phyloP scores from a whole-genome alignment of 805 yeast genomes.

The Brettanomyces custersianus region DNA sequence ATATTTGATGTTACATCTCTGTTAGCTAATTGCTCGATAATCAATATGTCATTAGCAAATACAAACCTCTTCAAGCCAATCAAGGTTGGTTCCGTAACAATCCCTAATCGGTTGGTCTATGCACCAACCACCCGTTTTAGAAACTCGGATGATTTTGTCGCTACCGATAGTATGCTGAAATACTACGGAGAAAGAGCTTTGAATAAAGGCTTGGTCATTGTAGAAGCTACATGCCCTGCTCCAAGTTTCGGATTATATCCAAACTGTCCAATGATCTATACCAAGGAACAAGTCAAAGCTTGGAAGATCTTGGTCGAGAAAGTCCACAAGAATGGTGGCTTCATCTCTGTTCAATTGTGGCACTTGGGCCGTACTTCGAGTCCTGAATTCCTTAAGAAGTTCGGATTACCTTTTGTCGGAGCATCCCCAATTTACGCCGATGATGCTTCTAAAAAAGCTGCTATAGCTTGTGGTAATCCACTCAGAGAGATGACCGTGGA shows the following conservation, averaged over 20 bases:
- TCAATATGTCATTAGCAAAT: slow-evolving; percentile 7
- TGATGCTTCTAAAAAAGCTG: slow-evolving; percentile 28
- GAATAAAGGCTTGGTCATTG: slow-evolving; percentile 42
- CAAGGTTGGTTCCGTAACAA: slow-evolving; percentile 29
- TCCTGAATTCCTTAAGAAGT: slow-evolving; percentile 28
- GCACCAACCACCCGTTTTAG: slow-evolving; percentile 49
- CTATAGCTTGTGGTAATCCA: slow-evolving; percentile 31
- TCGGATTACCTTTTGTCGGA: slow-evolving; percentile 27
- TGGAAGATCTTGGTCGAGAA: slow-evolving; percentile 42
- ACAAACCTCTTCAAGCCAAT: slow-evolving; percentile 33
- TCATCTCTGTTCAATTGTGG: slow-evolving; percentile 44
- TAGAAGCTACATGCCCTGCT: slow-evolving; percentile 52
- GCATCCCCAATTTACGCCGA: slow-evolving; percentile 32
- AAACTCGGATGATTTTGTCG: slow-evolving; percentile 28
- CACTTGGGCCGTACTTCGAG: slow-evolving; percentile 33
- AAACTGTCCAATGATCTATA: slow-evolving; percentile 43
- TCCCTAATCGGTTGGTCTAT: slow-evolving; percentile 33
- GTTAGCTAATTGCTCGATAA: no score
- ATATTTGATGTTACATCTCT: no score
- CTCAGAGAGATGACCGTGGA: slow-evolving; percentile 34
- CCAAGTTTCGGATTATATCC: slow-evolving; percentile 32
- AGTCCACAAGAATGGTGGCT: slow-evolving; percentile 43
- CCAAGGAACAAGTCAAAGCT: slow-evolving; percentile 34
- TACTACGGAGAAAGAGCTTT: slow-evolving; percentile 51
- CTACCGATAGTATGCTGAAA: slow-evolving; percentile 38